phyloP scores from a whole-genome alignment of 768 basidiomycete genomes.

The Phanerodontia chrysosporium region DNA sequence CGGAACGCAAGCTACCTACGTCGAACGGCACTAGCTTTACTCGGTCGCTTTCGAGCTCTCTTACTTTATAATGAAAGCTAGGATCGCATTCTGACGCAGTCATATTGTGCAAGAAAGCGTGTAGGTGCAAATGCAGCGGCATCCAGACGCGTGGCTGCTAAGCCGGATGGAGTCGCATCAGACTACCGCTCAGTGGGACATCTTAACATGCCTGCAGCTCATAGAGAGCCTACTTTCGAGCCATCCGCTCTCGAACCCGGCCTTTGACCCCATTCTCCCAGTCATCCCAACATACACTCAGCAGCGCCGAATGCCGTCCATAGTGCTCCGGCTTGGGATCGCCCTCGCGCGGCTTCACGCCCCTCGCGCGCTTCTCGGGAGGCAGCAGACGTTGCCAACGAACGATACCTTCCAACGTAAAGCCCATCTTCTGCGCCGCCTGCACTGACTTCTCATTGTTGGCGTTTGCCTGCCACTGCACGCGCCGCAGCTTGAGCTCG shows the following conservation, averaged over 20 bases:
- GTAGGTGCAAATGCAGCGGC: too few species aligned
- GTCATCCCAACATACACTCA: constrained; percentile 50
- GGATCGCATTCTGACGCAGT: too few species aligned
- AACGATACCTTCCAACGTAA: constrained; percentile 47
- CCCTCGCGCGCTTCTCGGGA: constrained; percentile 25
- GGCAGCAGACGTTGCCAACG: constrained; percentile 53
- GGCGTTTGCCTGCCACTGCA: constrained; percentile 56
- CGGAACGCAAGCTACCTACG: too few species aligned
- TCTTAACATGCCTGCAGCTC: too few species aligned
- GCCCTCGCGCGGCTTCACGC: constrained; percentile 10
- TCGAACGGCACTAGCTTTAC: too few species aligned
- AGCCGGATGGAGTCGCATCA: too few species aligned
- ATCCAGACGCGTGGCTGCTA: too few species aligned
- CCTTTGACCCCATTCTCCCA: constrained; percentile 36
- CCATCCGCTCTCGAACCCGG: neutral
- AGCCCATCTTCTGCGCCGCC: constrained; percentile 57
- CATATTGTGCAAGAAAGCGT: too few species aligned
- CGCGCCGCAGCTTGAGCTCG: constrained; percentile 55
- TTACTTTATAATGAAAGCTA: too few species aligned
- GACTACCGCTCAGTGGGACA: too few species aligned
- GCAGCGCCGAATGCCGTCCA: constrained; percentile 33
- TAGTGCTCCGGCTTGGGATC: constrained; percentile 23
- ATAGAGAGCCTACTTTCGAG: too few species aligned
- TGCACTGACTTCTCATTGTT: constrained; percentile 44
- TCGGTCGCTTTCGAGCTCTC: too few species aligned